phyloP scores from a whole-genome alignment of 148 eudicot species.

The Cornus florida region DNA sequence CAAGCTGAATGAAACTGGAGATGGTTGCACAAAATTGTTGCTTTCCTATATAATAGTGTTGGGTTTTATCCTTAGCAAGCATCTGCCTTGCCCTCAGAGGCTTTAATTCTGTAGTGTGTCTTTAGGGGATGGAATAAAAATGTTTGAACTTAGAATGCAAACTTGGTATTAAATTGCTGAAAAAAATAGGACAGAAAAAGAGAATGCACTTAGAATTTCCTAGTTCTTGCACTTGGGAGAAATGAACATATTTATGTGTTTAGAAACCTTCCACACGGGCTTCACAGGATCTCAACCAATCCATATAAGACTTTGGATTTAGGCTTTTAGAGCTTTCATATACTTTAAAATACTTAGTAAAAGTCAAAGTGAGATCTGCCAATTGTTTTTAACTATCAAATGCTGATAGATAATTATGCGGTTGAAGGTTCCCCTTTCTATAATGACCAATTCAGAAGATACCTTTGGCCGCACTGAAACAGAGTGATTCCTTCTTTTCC shows the following conservation, averaged over 20 bases:
- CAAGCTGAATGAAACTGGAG: too few relatives aligned
- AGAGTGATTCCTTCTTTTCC: constrained; percentile 7
- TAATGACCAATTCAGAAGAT: background rate
- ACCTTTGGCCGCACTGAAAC: background rate
- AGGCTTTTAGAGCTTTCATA: too few relatives aligned
- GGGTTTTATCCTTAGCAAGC: too few relatives aligned
- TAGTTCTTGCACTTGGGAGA: too few relatives aligned
- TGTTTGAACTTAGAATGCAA: background rate
- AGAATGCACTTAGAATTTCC: background rate
- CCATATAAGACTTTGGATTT: too few relatives aligned
- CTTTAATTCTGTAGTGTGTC: background rate
- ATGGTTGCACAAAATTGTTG: too few relatives aligned
- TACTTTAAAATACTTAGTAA: background rate
- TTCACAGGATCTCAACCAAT: background rate
- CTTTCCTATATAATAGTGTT: too few relatives aligned
- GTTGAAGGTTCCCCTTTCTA: background rate
- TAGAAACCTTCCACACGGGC: too few relatives aligned
- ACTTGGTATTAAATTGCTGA: background rate
- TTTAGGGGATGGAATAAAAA: background rate
- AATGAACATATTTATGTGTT: too few relatives aligned
- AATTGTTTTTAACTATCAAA: background rate
- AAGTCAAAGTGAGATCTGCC: background rate
- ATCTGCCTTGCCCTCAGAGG: background rate
- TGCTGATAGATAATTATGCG: background rate
- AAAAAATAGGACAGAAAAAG: background rate